Base-by-base conservation (phyloP, 2,329 filamentous ascomycete genomes). In the Calonectria pseudoreteaudii region DNA sequence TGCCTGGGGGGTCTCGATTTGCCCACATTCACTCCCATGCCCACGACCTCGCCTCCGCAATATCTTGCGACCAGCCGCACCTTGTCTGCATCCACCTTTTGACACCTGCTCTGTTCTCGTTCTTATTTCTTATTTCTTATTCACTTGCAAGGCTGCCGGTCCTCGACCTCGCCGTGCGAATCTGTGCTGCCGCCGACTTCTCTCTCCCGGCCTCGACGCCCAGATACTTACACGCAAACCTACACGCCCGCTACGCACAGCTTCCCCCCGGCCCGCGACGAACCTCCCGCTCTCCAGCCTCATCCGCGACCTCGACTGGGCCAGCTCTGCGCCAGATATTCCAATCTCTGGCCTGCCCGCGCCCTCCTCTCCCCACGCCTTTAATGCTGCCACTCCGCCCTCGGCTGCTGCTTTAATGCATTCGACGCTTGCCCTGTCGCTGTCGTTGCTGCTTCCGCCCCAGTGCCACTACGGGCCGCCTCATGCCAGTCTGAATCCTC, bases 51-150 rank as follows among this genome's bases (percentile, higher is more conserved):
- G 77, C 79, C 79, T 80, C 79, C 79, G 78, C 79, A 79, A 80
- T 80, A 80, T 80, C 79, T 80, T 80, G 79, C 73, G 78, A 80
- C 76, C 77, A 77, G 72, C 77, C 69, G 79, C 79, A 78, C 79
- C 76, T 79, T 74, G 76, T 75, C 74, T 60, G 49, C 75, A 72
- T 80, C 77, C 79, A 79, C 79, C 78, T 67, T 74, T 75, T 64
- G 52, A 66, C 71, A 71, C 66, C 65, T 60, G 70, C 64, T 49
- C 56, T 62, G 56, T 49, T 73, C 75, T 76, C 77, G 73, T 64
- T 72, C 72, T 56, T 71, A 31, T 65, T 34, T 72, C 72, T 56
- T 71, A 31, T 65, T 34, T 26, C 60, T 49, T 65, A 34, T 34
- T 65, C 60, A 49, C 18, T 16, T 31, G n/a, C 60, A 31, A 44